phyloP scores from a whole-genome alignment of 345 rosid genomes.

The Rhodamnia rubescens region DNA sequence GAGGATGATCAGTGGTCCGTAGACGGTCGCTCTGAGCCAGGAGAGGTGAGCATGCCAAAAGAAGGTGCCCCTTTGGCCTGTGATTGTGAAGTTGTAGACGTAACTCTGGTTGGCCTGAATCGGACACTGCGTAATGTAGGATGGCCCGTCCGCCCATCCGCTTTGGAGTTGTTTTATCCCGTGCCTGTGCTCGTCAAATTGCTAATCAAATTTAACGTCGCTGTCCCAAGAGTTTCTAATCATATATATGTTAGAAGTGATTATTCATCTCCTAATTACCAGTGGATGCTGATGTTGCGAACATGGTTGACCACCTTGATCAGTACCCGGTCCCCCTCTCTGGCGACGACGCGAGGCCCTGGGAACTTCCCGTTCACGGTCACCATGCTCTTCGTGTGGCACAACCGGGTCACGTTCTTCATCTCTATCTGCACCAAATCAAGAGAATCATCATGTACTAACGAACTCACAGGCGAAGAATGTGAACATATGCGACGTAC shows the following conservation, averaged over 20 bases:
- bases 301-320: slow-evolving; percentile 33
- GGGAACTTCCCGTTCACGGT: slow-evolving; percentile 48
- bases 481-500: slow-evolving; percentile 6
- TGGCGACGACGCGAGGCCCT: slow-evolving; percentile 36
- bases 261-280: slow-evolving; percentile 9
- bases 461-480: neutral
- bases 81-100: slow-evolving; percentile 59
- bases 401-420: slow-evolving; percentile 33
- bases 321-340: slow-evolving; percentile 42
- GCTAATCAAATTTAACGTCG: neutral
- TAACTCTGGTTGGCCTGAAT: slow-evolving; percentile 53
- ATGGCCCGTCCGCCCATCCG: slow-evolving; percentile 85
- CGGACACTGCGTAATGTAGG: slow-evolving; percentile 68
- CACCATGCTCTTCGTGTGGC: slow-evolving; percentile 35
- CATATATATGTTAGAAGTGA: neutral
- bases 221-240: neutral
- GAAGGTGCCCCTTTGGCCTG: slow-evolving; percentile 69
- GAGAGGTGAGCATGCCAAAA: slow-evolving; percentile 70
- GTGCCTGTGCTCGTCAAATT: slow-evolving; percentile 33
- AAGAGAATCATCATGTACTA: neutral
- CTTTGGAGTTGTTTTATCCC: slow-evolving; percentile 55
- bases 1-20: slow-evolving; percentile 65
- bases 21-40: slow-evolving; percentile 64
- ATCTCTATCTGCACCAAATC: slow-evolving; percentile 16
- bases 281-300: slow-evolving; percentile 28